Percentiles rank a stretch among this genome's conserved stretches.
Conservation (phyloP, 2,329 filamentous ascomycete species). For the Fusarium cyanostomum region DNA sequence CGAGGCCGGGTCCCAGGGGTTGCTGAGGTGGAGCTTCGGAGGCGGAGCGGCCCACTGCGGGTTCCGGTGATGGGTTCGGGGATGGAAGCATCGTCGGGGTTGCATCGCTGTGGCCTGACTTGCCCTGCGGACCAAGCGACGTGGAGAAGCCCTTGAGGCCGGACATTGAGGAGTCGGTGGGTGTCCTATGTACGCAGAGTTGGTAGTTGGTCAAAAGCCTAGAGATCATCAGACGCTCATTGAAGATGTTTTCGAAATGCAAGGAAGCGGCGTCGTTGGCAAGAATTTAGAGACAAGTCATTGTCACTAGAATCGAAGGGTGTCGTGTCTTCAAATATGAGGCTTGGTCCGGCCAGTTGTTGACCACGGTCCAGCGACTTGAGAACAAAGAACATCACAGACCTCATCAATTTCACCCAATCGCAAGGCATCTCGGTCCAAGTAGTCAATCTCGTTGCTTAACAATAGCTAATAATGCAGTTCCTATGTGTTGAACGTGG, state of each 20-base stretch:
- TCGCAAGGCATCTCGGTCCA: not conserved
- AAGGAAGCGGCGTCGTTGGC: no score
- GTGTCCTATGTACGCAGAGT: not conserved
- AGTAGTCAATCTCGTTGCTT: constrained; percentile 16
- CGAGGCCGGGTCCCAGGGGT: constrained; percentile 1
- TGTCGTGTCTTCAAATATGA: not conserved
- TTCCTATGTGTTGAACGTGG: constrained; percentile 23
- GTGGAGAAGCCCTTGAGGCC: not conserved
- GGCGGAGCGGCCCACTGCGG: constrained; percentile 12
- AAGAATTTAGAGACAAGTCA: not conserved
- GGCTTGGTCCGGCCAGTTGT: constrained; percentile 1
- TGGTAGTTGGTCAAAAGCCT: not conserved
- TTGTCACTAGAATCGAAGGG: not conserved
- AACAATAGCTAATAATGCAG: constrained; percentile 23
- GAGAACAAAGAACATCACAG: constrained; percentile 34
- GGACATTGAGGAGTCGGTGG: not conserved
- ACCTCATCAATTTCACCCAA: not conserved
- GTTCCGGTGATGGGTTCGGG: constrained; percentile 26
- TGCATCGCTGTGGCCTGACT: not conserved
- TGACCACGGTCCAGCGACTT: not conserved
- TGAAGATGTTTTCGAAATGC: no score
- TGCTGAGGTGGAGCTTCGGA: constrained; percentile 20
- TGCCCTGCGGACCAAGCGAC: not conserved
- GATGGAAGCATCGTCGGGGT: constrained; percentile 8
- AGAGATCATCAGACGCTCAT: not conserved